Percentiles rank a stretch among this genome's conserved stretches.
Evolutionary conservation across 768 basidiomycete genomes (phyloP).

Genomic region (Rhodotorula toruloides): DNA sequence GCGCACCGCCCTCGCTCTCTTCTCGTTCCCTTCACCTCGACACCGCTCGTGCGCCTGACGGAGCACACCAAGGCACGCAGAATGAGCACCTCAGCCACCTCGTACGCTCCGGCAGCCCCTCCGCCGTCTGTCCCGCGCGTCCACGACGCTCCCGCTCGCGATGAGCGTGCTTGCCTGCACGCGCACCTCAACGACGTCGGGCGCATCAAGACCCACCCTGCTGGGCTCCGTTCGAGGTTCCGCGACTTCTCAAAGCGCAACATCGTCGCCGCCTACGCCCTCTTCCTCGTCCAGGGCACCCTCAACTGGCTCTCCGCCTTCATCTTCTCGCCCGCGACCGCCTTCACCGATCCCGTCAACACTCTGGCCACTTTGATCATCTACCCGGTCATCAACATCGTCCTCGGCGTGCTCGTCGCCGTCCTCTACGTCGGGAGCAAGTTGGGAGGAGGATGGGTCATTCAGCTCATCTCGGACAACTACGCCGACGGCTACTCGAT

Average conservation of each 20-base stretch:
- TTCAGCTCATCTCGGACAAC: not conserved
- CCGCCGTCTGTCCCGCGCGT: too few relatives aligned
- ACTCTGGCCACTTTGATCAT: not conserved
- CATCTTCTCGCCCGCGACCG: slow-evolving; percentile 21
- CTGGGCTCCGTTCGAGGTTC: not conserved
- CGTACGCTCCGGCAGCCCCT: too few relatives aligned
- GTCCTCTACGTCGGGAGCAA: not conserved
- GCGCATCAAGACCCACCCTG: not conserved
- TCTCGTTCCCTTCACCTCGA: too few relatives aligned
- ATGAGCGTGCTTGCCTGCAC: too few relatives aligned
- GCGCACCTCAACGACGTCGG: not conserved
- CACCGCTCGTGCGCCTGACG: too few relatives aligned
- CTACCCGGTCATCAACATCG: slow-evolving; percentile 4
- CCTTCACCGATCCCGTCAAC: slow-evolving; percentile 19
- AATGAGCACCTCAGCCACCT: too few relatives aligned
- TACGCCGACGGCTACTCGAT: slow-evolving; percentile 10
- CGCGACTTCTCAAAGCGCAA: not conserved
- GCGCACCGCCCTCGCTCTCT: too few relatives aligned
- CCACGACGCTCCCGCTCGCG: too few relatives aligned
- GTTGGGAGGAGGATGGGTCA: not conserved
- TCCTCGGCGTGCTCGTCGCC: not conserved
- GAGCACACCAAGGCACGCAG: too few relatives aligned
- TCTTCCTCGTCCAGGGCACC: not conserved
- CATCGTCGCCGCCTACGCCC: not conserved
- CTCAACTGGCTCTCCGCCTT: slow-evolving; percentile 2